These are phyloP conservation scores for Remersonia thermophila DNA, from an alignment of 2,329 filamentous ascomycete genomes.

Conservation along the genomic window DNA sequence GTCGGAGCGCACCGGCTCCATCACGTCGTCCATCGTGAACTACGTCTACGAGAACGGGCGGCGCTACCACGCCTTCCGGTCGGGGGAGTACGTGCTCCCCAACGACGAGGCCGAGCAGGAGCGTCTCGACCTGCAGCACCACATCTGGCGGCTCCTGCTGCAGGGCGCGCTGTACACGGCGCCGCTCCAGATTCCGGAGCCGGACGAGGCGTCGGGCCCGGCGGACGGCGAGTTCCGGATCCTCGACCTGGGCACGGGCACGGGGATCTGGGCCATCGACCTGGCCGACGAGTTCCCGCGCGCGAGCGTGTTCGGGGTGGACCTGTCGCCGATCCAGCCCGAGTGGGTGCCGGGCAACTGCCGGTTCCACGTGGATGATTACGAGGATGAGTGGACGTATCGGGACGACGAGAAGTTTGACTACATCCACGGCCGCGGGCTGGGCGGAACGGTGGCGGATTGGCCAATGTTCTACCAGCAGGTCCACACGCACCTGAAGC, in stretches of 20 bases:
- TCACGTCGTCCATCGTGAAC: conserved; percentile 31
- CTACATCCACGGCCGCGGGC: conserved; percentile 39
- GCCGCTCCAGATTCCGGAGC: conserved; percentile 19
- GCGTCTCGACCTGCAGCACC: conserved; percentile 42
- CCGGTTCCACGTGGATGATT: conserved; percentile 49
- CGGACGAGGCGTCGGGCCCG: background rate
- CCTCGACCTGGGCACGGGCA: conserved; percentile 48
- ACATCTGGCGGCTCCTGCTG: conserved; percentile 36
- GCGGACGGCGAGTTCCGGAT: conserved; percentile 25
- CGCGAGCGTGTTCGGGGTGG: conserved; percentile 33
- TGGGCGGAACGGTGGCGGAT: conserved; percentile 11
- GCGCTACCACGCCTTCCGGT: conserved; percentile 34
- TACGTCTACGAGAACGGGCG: conserved; percentile 36
- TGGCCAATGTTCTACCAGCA: conserved; percentile 12
- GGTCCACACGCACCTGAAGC: conserved; percentile 10
- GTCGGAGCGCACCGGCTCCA: conserved; percentile 23
- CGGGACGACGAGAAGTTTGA: conserved; percentile 36
- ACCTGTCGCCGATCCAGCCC: conserved; percentile 48
- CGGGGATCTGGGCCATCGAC: conserved; percentile 51
- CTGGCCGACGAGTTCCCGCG: conserved; percentile 37
- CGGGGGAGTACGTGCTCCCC: conserved; percentile 32
- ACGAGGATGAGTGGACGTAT: conserved; percentile 35
- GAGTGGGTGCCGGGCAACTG: conserved; percentile 45
- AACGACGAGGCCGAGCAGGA: conserved; percentile 44
- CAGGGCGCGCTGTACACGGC: conserved; percentile 32